These are phyloP conservation scores for Pisolithus tinctorius DNA, from an alignment of 768 basidiomycete species.

Conservation along the genomic window DNA sequence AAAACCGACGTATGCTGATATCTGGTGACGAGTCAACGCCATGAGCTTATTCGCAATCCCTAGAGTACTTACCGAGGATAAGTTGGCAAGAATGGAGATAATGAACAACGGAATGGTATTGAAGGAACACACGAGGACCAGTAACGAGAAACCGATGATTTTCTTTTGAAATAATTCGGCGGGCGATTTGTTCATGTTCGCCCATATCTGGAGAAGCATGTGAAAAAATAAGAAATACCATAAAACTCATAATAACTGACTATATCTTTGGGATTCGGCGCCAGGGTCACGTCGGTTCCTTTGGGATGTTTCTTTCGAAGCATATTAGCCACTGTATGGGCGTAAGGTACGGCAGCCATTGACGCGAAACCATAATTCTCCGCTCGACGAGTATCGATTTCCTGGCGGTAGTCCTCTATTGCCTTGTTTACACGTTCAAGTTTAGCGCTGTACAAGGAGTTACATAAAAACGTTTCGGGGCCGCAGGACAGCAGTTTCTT, in stretches of 20 bases:
- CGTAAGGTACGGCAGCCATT: slow-evolving; percentile 83
- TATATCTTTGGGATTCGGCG: slow-evolving; percentile 87
- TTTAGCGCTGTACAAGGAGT: slow-evolving; percentile 29
- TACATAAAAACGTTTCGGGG: neutral
- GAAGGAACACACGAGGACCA: slow-evolving; percentile 81
- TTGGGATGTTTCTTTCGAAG: slow-evolving; percentile 64
- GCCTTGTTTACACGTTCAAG: slow-evolving; percentile 61
- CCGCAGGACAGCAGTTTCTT: slow-evolving; percentile 24
- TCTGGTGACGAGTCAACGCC: slow-evolving; percentile 9
- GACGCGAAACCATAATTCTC: slow-evolving; percentile 92
- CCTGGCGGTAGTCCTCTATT: slow-evolving; percentile 64
- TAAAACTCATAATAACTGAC: slow-evolving; percentile 33
- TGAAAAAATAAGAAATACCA: neutral
- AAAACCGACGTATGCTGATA: slow-evolving; percentile 63
- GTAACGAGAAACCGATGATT: slow-evolving; percentile 69
- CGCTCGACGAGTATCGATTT: slow-evolving; percentile 68
- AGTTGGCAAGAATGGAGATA: slow-evolving; percentile 88
- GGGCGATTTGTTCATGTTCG: slow-evolving; percentile 74
- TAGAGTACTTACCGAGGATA: slow-evolving; percentile 57
- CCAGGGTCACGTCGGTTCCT: slow-evolving; percentile 63
- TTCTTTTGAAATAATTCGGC: slow-evolving; percentile 60
- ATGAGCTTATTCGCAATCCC: neutral
- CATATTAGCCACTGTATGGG: slow-evolving; percentile 75
- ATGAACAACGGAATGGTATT: slow-evolving; percentile 90
- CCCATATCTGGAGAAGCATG: slow-evolving; percentile 61